Conservation (phyloP, 2,329 filamentous ascomycete genomes). For the Rasamsonia emersonii region DNA sequence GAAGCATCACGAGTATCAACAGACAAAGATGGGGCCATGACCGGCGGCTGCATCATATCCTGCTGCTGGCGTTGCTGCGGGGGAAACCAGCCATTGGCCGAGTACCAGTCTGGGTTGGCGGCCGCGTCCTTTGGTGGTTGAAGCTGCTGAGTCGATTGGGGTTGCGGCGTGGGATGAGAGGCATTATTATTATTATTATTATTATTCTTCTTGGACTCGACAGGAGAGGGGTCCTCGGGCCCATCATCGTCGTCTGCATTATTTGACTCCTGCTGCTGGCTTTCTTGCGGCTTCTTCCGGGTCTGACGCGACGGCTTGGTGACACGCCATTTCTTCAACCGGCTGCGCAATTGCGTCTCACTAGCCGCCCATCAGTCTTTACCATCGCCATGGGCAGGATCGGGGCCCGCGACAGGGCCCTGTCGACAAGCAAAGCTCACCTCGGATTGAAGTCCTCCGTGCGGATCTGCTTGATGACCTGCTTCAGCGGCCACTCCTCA, state of each 20-base stretch:
- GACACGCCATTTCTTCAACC: conserved; percentile 38
- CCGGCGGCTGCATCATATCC: too few relatives aligned
- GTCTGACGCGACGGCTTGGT: conserved; percentile 37
- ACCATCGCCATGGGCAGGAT: too few relatives aligned
- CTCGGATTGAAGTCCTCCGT: conserved; percentile 35
- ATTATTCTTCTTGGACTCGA: conserved; percentile 3
- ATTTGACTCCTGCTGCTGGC: conserved; percentile 5
- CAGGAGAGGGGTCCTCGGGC: conserved; percentile 12
- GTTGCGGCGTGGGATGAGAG: conserved; percentile 5
- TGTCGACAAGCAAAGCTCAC: too few relatives aligned
- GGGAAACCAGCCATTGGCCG: conserved; percentile 6
- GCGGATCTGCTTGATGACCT: conserved; percentile 37
- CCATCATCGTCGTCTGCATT: conserved; percentile 15
- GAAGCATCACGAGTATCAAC: too few relatives aligned
- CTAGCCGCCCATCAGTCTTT: too few relatives aligned
- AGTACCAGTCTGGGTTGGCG: conserved; percentile 5
- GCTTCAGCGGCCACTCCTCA: conserved; percentile 38
- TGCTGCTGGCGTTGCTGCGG: conserved; percentile 5
- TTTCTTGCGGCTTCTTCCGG: conserved; percentile 28
- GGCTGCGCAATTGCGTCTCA: conserved; percentile 37
- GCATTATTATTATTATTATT: conserved; percentile 2
- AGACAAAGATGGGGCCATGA: too few relatives aligned
- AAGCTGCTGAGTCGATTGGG: conserved; percentile 4
- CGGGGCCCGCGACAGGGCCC: too few relatives aligned
- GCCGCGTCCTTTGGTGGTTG: background rate